Evolutionary conservation across 805 yeast species (phyloP).

Genomic region (Starmerella lactis-condensi): DNA sequence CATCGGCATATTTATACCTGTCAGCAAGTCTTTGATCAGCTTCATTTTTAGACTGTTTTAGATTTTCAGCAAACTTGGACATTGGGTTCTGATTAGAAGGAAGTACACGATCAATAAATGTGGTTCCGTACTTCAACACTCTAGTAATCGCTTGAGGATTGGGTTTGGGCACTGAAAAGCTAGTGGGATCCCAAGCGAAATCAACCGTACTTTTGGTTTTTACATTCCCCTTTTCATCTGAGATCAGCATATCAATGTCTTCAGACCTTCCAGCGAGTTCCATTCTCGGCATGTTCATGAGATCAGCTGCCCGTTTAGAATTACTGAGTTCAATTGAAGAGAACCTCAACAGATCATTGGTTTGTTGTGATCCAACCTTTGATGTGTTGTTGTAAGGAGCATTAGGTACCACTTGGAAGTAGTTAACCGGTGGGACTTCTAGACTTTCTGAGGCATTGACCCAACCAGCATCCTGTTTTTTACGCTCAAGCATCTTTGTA

Average conservation of each 20-base stretch:
- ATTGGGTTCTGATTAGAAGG: slow-evolving; percentile 3
- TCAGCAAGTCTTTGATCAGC: slow-evolving; percentile 31
- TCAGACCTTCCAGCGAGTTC: not conserved
- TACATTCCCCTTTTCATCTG: not conserved
- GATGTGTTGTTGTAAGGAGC: not conserved
- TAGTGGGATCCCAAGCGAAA: slow-evolving; percentile 7
- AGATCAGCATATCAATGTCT: slow-evolving; percentile 3
- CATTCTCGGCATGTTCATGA: not conserved
- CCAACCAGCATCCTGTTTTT: slow-evolving; percentile 51
- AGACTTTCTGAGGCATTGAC: slow-evolving; percentile 77
- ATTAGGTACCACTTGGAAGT: slow-evolving; percentile 26
- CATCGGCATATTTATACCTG: slow-evolving; percentile 44
- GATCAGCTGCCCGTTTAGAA: not conserved
- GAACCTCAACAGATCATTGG: not conserved
- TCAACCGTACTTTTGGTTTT: slow-evolving; percentile 6
- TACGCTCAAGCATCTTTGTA: slow-evolving; percentile 45
- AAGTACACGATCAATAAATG: slow-evolving; percentile 8
- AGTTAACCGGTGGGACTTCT: slow-evolving; percentile 58
- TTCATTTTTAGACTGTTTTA: slow-evolving; percentile 18
- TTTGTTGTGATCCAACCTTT: not conserved
- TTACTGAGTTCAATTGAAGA: not conserved
- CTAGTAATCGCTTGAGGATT: slow-evolving; percentile 5
- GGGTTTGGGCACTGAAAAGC: slow-evolving; percentile 6
- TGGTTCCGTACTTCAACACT: slow-evolving; percentile 2
- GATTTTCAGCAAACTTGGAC: slow-evolving; percentile 3